Conservation (phyloP, 2,329 filamentous ascomycete genomes). For the Ophiosphaerella korrae region DNA sequence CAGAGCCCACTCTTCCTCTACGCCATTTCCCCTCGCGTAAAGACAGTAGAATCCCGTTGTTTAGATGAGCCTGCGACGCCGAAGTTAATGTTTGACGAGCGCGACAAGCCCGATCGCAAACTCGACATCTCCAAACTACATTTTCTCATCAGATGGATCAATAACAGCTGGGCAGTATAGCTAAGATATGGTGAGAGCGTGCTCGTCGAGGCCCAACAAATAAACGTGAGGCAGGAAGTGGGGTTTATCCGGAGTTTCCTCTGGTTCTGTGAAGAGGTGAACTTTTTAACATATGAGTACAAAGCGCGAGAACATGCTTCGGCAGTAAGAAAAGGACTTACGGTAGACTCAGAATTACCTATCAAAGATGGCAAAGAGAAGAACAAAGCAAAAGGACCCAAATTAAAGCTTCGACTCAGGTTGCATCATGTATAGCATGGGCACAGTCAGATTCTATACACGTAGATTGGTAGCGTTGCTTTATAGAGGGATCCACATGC, state of each 20-base stretch:
- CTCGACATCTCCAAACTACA: not conserved
- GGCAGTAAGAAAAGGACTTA: not conserved
- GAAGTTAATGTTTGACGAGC: not conserved
- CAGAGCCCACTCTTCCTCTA: conserved; percentile 12
- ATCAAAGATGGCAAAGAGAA: no score
- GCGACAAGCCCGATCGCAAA: not conserved
- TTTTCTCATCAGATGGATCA: conserved; percentile 7
- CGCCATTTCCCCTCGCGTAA: conserved; percentile 7
- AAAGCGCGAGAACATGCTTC: conserved; percentile 8
- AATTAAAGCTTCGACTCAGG: no score
- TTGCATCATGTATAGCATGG: no score
- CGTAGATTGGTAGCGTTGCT: no score
- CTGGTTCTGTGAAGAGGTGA: conserved; percentile 18
- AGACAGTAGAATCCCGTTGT: not conserved
- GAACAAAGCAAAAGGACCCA: no score
- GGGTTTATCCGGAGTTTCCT: conserved; percentile 10
- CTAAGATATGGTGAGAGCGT: conserved; percentile 1
- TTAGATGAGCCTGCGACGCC: not conserved
- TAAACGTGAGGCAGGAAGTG: not conserved
- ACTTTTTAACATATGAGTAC: conserved; percentile 10
- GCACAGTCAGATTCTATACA: no score
- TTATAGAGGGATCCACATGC: no score
- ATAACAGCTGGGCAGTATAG: conserved; percentile 9
- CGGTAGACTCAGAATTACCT: no score
- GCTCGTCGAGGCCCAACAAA: conserved; percentile 14